A percentile compares a stretch with the other conserved stretches of the same genome.
These are phyloP conservation scores for Fusarium sp. DNA, from an alignment of 2,329 filamentous ascomycete species.

Conservation along the genomic window DNA sequence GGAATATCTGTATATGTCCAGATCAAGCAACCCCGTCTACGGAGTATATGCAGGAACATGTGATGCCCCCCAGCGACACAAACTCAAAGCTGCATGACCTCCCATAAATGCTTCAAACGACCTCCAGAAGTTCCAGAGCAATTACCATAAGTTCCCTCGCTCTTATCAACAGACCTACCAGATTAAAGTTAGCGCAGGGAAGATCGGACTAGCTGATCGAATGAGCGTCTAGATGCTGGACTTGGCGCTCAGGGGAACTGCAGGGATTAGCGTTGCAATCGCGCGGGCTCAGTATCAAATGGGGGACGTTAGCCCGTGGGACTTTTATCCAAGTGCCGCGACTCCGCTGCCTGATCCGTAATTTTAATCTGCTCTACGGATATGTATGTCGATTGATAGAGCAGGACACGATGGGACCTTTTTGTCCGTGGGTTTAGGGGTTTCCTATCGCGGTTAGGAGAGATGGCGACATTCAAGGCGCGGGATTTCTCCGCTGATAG, in stretches of 20 bases:
- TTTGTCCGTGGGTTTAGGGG: not conserved
- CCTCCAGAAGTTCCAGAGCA: slow-evolving; percentile 10
- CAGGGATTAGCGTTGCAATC: not conserved
- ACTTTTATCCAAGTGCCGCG: not conserved
- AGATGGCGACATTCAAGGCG: not conserved
- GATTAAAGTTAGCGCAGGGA: slow-evolving; percentile 9
- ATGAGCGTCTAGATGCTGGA: not conserved
- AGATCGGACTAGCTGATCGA: slow-evolving; percentile 5
- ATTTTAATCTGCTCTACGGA: not conserved
- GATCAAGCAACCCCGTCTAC: not conserved
- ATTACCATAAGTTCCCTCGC: slow-evolving; percentile 14
- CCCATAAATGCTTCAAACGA: not conserved
- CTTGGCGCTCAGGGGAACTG: slow-evolving; percentile 15
- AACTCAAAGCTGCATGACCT: not conserved
- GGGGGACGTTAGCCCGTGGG: not conserved
- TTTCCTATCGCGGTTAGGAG: not conserved
- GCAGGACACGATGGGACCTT: not conserved
- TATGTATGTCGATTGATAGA: not conserved
- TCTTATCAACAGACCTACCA: slow-evolving; percentile 15
- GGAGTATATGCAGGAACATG: not conserved
- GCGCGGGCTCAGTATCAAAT: not conserved
- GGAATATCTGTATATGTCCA: not conserved
- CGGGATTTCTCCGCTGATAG: not conserved
- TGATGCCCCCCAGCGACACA: not conserved
- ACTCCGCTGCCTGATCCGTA: not conserved